Evolutionary conservation across 2,329 filamentous ascomycete genomes (phyloP), one percentile per base, ranked within the genome.

Genomic region (Clonostachys chloroleuca): DNA sequence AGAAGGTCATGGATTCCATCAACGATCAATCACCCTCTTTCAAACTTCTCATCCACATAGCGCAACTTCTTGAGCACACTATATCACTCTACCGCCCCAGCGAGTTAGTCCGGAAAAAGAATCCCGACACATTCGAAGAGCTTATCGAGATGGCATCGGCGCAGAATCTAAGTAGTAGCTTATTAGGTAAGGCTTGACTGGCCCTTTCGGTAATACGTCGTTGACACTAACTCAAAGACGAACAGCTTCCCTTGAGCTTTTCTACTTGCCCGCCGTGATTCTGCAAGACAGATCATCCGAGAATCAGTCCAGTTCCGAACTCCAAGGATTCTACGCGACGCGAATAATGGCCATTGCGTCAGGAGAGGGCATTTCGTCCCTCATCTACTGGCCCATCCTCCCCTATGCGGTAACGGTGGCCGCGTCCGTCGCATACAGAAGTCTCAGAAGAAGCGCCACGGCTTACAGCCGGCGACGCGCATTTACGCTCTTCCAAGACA

Each of bases 381-480:
- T 58, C 10, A 46, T 56, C 13, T 53, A 50, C 49, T 56, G 56
- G 53, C 54, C 54, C 10, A 49, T 55, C 6, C 49, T 57, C 9
- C 56, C 56, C 9, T 56, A 56, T 34, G 49, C 55, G 10, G 52
- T 56, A 10, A 56, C 55, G 10, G 47, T 57, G 34, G 55, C 55
- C 10, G 45, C 54, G 20, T 54, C 54, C 9, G 53, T 56, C 7
- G 54, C 56, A 4, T 58, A 58, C 41, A 48, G 53, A 30, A 55
- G 50, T 41, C 50, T 58, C 5, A 51, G 56, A 12, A 55, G 53
- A 16, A 55, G 52, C 40, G 51, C 50, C 24, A 50, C 55, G 18
- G 47, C 56, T 41, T 51, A 54, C 40, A 50, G 49, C 37, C 47
- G 52, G 13, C 49, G 51, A 24, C 43, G 49, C 16, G 52, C 52